Percentiles rank a stretch among this genome's conserved stretches.
Evolutionary conservation across 2,329 filamentous ascomycete species (phyloP).

Genomic region (Talaromyces funiculosus): DNA sequence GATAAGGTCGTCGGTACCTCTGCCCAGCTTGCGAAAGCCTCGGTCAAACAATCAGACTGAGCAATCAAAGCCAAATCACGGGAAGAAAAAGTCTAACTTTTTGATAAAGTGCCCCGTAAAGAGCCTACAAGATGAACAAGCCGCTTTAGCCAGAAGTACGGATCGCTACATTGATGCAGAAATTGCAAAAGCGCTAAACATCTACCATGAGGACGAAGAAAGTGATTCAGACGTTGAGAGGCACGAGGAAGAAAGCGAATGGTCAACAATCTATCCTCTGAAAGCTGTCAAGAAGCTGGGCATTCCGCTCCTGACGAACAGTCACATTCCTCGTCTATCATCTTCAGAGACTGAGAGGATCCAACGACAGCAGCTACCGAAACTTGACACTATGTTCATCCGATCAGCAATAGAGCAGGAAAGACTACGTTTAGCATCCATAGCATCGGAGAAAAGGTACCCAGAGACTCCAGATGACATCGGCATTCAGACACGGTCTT

Average conservation of each 20-base stretch:
- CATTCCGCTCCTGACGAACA: slow-evolving; percentile 13
- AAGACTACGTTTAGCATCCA: neutral
- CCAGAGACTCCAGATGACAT: slow-evolving; percentile 13
- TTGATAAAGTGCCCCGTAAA: neutral
- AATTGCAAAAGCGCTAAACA: slow-evolving; percentile 11
- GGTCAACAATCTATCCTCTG: slow-evolving; percentile 8
- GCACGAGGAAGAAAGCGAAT: slow-evolving; percentile 4
- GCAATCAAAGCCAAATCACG: neutral
- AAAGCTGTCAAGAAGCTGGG: slow-evolving; percentile 14
- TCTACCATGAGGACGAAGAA: slow-evolving; percentile 1
- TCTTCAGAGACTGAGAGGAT: slow-evolving; percentile 21
- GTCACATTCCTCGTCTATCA: slow-evolving; percentile 16
- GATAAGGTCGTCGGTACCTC: slow-evolving; percentile 2
- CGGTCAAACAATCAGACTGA: neutral
- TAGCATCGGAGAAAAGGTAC: slow-evolving; percentile 2
- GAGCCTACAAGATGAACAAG: slow-evolving; percentile 13
- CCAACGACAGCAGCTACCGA: slow-evolving; percentile 21
- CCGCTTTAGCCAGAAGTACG: slow-evolving; percentile 10
- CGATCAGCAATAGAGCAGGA: neutral
- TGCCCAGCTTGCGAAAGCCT: slow-evolving; percentile 4
- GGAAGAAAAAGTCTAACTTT: neutral
- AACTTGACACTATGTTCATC: slow-evolving; percentile 19
- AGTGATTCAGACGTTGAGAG: neutral
- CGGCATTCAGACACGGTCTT: slow-evolving; percentile 2
- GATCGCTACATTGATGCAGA: slow-evolving; percentile 15